Evolutionary conservation across 1,284 basidiomycete genomes (phyloP), one percentile per base, ranked within the genome.

Genomic region (Irpex lacteus): DNA sequence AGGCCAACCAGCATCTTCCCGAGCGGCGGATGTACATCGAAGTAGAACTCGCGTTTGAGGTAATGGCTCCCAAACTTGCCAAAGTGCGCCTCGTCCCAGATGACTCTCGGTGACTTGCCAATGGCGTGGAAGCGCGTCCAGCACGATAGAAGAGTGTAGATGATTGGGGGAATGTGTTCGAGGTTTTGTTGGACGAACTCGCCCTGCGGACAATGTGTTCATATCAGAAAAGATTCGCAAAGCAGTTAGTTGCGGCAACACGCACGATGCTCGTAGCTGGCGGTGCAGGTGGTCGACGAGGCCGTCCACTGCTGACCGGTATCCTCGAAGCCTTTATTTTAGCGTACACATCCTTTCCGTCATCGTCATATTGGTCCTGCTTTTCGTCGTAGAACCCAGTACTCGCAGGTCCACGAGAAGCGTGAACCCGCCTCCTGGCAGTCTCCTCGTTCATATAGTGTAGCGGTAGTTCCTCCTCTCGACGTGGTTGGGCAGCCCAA

Each of bases 51-150:
- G 72, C 95, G 92, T 75, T 96, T 95, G 75, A 99, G 83, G 77
- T 99, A 99, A 78, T 98, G 92, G 32, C 95, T 95, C 62, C 95
- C 95, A 77, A 98, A 98, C 78, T 98, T 98, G 71, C 96, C 95
- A 77, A 98, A 98, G 77, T 98, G 95, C n/a, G 95, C 95, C 81
- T 98, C 98, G 77, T 99, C 98, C 97, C 98, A 99, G 64, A 98
- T 89, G 76, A 99, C 97, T 68, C 86, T 77, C 71, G 91, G 86
- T 60, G 92, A 85, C 63, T 88, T 85, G n/a, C 97, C 97, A 65
- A 99, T 99, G 68, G 90, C 86, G 83, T 96, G 94, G 77, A 94
- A 96, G 47, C 97, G 91, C 6, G 97, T 98, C 84, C 93, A 92
- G 80, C 97, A 95, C 34, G 94, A 89, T 64, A 98, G 86, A 53